Percentiles rank a stretch among this genome's conserved stretches.
Evolutionary conservation across 2,329 filamentous ascomycete species (phyloP).

Genomic region (Fusarium ambrosium): DNA sequence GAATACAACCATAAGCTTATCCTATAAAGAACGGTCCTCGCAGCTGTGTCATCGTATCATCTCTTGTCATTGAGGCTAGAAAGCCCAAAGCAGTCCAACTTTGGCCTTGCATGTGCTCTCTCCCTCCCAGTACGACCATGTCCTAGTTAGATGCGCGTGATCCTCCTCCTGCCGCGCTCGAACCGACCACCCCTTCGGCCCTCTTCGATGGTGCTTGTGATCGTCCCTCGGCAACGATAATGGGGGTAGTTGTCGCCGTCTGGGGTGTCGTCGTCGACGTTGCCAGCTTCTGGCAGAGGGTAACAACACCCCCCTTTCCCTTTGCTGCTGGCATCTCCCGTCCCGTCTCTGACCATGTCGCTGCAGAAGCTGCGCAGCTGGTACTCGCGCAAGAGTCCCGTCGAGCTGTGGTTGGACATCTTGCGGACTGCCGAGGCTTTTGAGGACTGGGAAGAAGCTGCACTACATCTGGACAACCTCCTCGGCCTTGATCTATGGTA

Average conservation of each 20-base stretch:
- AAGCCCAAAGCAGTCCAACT: conserved; percentile 8
- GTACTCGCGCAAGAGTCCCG: conserved; percentile 74
- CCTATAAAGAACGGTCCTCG: conserved; percentile 13
- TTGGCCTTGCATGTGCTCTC: conserved; percentile 29
- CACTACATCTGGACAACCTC: conserved; percentile 83
- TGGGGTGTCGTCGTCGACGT: conserved; percentile 73
- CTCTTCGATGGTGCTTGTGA: conserved; percentile 49
- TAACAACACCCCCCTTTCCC: conserved; percentile 51
- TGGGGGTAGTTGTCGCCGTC: conserved; percentile 62
- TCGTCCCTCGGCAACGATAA: conserved; percentile 55
- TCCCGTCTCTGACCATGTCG: conserved; percentile 31
- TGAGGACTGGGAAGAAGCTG: conserved; percentile 90
- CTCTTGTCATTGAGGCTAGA: conserved; percentile 3
- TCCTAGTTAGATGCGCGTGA: conserved; percentile 37
- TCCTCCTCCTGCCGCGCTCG: conserved; percentile 27
- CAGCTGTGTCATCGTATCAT: background rate
- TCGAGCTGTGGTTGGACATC: conserved; percentile 74
- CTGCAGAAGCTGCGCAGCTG: conserved; percentile 76
- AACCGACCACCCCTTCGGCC: conserved; percentile 26
- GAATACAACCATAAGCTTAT: conserved; percentile 1
- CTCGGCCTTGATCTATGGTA: conserved; percentile 87
- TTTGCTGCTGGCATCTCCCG: conserved; percentile 1
- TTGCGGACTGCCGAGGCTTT: conserved; percentile 77
- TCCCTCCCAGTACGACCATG: conserved; percentile 40
- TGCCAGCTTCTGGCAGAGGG: conserved; percentile 72